These are phyloP conservation scores for Polychaeton citri DNA, from an alignment of 2,329 filamentous ascomycete genomes.

Conservation along the genomic window DNA sequence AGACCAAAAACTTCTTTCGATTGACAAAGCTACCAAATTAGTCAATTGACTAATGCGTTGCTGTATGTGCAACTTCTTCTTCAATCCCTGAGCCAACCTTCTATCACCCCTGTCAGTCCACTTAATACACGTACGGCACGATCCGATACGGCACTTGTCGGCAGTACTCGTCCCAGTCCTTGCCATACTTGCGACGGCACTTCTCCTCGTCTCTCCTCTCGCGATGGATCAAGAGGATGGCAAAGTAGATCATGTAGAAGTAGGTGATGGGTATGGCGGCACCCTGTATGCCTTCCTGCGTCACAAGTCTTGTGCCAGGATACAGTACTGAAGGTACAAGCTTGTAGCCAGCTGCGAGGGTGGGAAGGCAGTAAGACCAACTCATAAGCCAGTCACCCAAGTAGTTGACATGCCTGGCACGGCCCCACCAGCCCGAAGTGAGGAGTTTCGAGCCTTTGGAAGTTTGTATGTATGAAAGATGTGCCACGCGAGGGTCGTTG, in stretches of 20 bases:
- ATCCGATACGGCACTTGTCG: constrained; percentile 70
- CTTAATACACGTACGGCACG: constrained; percentile 68
- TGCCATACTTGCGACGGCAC: constrained; percentile 80
- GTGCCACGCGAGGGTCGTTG: constrained; percentile 60
- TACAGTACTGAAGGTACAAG: constrained; percentile 49
- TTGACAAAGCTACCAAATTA: too few relatives aligned
- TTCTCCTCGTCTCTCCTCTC: constrained; percentile 83
- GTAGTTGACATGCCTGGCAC: constrained; percentile 89
- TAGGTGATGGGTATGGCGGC: constrained; percentile 86
- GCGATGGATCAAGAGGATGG: constrained; percentile 69
- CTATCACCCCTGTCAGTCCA: too few relatives aligned
- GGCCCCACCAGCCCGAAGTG: constrained; percentile 84
- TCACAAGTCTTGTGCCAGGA: constrained; percentile 46
- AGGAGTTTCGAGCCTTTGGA: constrained; percentile 68
- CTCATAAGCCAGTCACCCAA: constrained; percentile 88
- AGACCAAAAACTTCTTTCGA: too few relatives aligned
- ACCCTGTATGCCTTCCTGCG: constrained; percentile 48
- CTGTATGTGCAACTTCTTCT: too few relatives aligned
- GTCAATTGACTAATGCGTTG: too few relatives aligned
- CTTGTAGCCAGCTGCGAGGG: constrained; percentile 68
- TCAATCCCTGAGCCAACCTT: too few relatives aligned
- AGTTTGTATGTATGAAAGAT: constrained; percentile 79
- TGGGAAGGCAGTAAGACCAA: constrained; percentile 82
- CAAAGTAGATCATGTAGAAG: constrained; percentile 91
- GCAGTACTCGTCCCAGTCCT: constrained; percentile 84